These are phyloP conservation scores for Rhizopus arrhizus DNA, from an alignment of 371 early-diverging fungal genomes.

Conservation along the genomic window DNA sequence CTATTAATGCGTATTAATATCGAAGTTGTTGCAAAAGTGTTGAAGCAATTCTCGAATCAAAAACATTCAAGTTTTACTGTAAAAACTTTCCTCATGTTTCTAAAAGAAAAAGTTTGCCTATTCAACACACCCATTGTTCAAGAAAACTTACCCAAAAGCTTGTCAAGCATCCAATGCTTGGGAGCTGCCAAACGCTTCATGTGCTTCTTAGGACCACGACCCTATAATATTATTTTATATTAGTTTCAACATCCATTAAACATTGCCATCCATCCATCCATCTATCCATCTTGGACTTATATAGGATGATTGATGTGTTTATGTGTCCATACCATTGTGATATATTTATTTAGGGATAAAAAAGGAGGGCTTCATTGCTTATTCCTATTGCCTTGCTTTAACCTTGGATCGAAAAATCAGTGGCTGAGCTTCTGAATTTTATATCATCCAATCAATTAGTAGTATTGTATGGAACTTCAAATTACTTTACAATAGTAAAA, in stretches of 20 bases:
- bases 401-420: neutral
- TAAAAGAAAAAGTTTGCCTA: neutral
- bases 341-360: constrained; percentile 31
- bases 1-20: constrained; percentile 10
- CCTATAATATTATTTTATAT: constrained; percentile 51
- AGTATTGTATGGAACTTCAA: neutral
- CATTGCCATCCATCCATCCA: constrained; percentile 7
- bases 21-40: neutral
- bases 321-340: constrained; percentile 34
- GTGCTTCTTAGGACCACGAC: constrained; percentile 99
- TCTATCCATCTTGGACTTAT: constrained; percentile 8
- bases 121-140: neutral
- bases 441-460: neutral
- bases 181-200: constrained; percentile 99
- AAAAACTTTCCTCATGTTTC: neutral
- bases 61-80: neutral
- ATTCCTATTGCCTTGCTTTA: neutral
- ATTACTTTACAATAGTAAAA: neutral
- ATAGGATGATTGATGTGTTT: neutral
- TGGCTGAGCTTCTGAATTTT: neutral
- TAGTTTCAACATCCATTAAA: neutral
- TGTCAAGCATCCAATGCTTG: constrained; percentile 99
- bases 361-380: constrained; percentile 27
- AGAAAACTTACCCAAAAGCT: constrained; percentile 66
- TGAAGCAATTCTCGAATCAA: too few species aligned